A percentile compares a stretch with the other conserved stretches of the same genome.
Evolutionary conservation across 768 basidiomycete genomes (phyloP).

Genomic region (Termitomyces sp.): DNA sequence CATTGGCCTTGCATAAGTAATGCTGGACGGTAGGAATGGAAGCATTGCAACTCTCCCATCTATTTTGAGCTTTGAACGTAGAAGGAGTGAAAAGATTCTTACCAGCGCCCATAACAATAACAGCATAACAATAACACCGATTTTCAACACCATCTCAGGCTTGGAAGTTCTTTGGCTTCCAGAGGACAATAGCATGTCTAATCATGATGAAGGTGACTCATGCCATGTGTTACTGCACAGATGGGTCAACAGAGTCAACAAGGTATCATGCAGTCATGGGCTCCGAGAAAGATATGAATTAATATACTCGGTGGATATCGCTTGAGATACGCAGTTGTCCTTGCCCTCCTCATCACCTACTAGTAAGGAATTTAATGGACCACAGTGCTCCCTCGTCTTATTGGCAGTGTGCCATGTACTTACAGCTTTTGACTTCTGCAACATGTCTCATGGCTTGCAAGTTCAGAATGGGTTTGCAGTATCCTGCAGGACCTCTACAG

Average conservation of each 20-base stretch:
- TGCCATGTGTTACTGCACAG: conserved; percentile 93
- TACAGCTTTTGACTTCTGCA: conserved; percentile 80
- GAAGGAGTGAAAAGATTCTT: conserved; percentile 15
- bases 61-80: conserved; percentile 25
- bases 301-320: conserved; percentile 95
- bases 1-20: conserved; percentile 84
- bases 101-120: conserved; percentile 44
- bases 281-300: conserved; percentile 70
- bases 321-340: conserved; percentile 89
- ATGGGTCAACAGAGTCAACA: not conserved
- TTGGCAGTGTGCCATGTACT: conserved; percentile 96
- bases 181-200: conserved; percentile 89
- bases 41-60: conserved; percentile 95
- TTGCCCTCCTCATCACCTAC: conserved; percentile 65
- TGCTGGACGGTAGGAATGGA: conserved; percentile 95
- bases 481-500: too few species aligned
- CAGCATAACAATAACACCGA: conserved; percentile 88
- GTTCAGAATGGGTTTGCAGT: too few species aligned
- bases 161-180: conserved; percentile 94
- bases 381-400: conserved; percentile 82
- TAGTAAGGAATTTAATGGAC: conserved; percentile 52
- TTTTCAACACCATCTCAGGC: conserved; percentile 93
- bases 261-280: not conserved
- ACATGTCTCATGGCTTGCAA: conserved; percentile 24
- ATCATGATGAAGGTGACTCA: conserved; percentile 63